Evolutionary conservation across 2,329 filamentous ascomycete species (phyloP).

Genomic region (Paradendryphiella salina): DNA sequence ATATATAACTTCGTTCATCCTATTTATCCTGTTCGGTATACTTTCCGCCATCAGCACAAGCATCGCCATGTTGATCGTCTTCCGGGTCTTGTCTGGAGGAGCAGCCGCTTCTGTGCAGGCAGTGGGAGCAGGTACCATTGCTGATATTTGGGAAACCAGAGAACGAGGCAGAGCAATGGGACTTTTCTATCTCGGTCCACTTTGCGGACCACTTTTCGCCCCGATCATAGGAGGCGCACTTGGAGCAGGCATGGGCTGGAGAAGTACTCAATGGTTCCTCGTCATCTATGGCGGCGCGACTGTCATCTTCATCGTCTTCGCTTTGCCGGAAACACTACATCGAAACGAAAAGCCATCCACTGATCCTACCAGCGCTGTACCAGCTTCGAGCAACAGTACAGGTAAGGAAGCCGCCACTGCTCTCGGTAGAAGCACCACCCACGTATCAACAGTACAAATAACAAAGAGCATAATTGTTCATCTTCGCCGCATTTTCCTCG

Average conservation of each 20-base stretch:
- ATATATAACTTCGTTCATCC: slow-evolving; percentile 42
- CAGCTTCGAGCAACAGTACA: background rate
- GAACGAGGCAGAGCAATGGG: slow-evolving; percentile 47
- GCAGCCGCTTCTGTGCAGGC: slow-evolving; percentile 46
- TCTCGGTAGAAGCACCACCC: slow-evolving; percentile 37
- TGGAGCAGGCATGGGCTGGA: slow-evolving; percentile 40
- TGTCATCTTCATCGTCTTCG: slow-evolving; percentile 39
- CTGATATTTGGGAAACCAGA: slow-evolving; percentile 46
- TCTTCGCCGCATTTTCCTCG: slow-evolving; percentile 45
- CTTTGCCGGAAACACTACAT: slow-evolving; percentile 43
- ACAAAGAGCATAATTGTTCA: slow-evolving; percentile 35
- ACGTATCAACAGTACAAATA: slow-evolving; percentile 40
- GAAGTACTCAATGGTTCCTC: slow-evolving; percentile 48
- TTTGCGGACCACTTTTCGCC: slow-evolving; percentile 46
- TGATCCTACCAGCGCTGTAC: background rate
- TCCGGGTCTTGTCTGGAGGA: slow-evolving; percentile 44
- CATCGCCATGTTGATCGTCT: slow-evolving; percentile 46
- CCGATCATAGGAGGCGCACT: slow-evolving; percentile 47
- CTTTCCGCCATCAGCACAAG: slow-evolving; percentile 42
- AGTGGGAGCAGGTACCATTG: slow-evolving; percentile 46
- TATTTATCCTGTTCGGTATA: slow-evolving; percentile 42
- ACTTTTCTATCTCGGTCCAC: slow-evolving; percentile 46
- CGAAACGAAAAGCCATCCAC: slow-evolving; percentile 11
- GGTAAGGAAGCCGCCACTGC: slow-evolving; percentile 17
- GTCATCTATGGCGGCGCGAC: slow-evolving; percentile 45